These are phyloP conservation scores for Sinapis alba DNA, from an alignment of 441 rosid genomes.

Conservation along the genomic window DNA sequence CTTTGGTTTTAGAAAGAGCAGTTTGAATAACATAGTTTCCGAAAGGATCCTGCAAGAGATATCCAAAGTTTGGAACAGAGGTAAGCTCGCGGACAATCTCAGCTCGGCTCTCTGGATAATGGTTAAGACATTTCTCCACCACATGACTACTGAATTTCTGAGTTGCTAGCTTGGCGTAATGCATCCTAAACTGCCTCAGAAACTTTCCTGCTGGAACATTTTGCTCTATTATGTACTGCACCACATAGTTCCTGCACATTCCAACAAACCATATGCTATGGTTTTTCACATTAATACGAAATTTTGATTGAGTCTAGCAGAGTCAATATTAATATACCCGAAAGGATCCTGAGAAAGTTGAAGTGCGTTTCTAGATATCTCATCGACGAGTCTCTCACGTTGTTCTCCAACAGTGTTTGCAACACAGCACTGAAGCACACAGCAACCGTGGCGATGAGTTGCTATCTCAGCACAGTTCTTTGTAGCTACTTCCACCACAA, in stretches of 20 bases:
- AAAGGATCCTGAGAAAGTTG: slow-evolving; percentile 79
- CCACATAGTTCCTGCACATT: slow-evolving; percentile 46
- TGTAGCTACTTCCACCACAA: slow-evolving; percentile 66
- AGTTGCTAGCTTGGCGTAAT: slow-evolving; percentile 49
- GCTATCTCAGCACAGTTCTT: slow-evolving; percentile 69
- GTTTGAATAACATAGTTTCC: slow-evolving; percentile 62
- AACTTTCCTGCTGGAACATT: slow-evolving; percentile 37
- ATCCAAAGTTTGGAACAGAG: slow-evolving; percentile 44
- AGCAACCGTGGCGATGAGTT: slow-evolving; percentile 78
- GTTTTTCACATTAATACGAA: not conserved
- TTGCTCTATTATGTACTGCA: slow-evolving; percentile 53
- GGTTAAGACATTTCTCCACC: slow-evolving; percentile 52
- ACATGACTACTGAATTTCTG: slow-evolving; percentile 46
- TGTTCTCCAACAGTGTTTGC: slow-evolving; percentile 53
- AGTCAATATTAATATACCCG: slow-evolving; percentile 49
- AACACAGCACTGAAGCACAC: slow-evolving; percentile 74
- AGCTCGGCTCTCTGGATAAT: slow-evolving; percentile 39
- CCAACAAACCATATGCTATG: not conserved
- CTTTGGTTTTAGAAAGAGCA: slow-evolving; percentile 50
- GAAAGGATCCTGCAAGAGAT: slow-evolving; percentile 55
- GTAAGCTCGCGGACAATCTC: slow-evolving; percentile 39
- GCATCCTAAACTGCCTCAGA: slow-evolving; percentile 41
- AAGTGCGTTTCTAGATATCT: slow-evolving; percentile 58
- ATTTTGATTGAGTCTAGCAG: not conserved
- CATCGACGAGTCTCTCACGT: slow-evolving; percentile 53